Evolutionary conservation across 352 stramenopile species (phyloP).

Genomic region (Thraustochytrium striatum): DNA sequence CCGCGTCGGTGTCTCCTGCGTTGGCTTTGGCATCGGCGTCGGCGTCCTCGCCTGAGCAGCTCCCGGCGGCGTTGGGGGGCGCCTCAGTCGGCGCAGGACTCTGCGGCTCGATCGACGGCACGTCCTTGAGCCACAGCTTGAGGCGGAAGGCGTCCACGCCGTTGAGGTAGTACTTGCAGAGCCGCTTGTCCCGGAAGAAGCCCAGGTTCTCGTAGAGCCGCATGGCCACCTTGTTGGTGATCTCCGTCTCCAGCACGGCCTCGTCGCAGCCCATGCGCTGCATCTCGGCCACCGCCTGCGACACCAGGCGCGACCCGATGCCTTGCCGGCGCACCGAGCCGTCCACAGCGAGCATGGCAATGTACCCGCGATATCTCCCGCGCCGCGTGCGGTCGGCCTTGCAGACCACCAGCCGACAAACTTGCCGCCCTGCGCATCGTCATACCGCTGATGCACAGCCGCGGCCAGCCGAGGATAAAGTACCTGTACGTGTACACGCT

Average conservation of each 20-base stretch:
- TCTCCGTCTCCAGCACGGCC: constrained; percentile 87
- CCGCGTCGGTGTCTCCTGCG: not conserved
- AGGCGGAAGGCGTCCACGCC: constrained; percentile 85
- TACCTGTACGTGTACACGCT: constrained; percentile 94
- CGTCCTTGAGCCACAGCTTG: constrained; percentile 59
- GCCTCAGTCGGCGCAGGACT: not conserved
- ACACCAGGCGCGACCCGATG: constrained; percentile 78
- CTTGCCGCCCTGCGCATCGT: constrained; percentile 63
- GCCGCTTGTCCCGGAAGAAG: constrained; percentile 82
- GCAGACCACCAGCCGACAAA: constrained; percentile 84
- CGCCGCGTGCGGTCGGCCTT: constrained; percentile 68
- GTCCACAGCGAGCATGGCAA: constrained; percentile 89
- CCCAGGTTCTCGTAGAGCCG: constrained; percentile 86
- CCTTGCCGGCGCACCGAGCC: constrained; percentile 76
- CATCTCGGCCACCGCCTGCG: constrained; percentile 80
- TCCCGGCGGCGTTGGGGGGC: too few relatives aligned
- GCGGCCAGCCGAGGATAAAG: constrained; percentile 89
- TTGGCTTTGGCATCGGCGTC: not conserved
- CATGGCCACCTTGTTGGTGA: constrained; percentile 81
- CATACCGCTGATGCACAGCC: constrained; percentile 77
- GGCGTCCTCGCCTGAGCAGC: too few relatives aligned
- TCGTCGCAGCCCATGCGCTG: constrained; percentile 69
- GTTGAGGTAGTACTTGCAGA: constrained; percentile 93
- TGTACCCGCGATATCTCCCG: constrained; percentile 80
- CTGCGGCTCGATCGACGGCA: not conserved